phyloP scores from a whole-genome alignment of 441 rosid genomes.

The Populus hybrid region DNA sequence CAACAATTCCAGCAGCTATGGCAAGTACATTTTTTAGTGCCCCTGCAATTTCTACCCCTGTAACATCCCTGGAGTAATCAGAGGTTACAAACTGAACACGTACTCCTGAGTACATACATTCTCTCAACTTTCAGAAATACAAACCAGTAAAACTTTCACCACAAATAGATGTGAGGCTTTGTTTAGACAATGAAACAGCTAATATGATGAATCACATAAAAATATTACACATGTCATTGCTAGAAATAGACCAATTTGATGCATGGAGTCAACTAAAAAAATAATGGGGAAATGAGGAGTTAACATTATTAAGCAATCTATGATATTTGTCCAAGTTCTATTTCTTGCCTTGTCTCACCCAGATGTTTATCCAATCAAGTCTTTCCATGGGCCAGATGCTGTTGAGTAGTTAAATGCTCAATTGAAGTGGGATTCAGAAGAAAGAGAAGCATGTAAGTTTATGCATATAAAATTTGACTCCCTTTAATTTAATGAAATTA shows the following conservation, averaged over 20 bases:
- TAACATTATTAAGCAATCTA: not conserved
- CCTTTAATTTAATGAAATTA: no score
- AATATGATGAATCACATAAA: not conserved
- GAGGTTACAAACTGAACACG: slow-evolving; percentile 65
- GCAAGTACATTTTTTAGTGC: slow-evolving; percentile 95
- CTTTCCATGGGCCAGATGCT: not conserved
- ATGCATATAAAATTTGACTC: no score
- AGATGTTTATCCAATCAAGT: not conserved
- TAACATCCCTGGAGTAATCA: slow-evolving; percentile 91
- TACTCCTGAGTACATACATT: slow-evolving; percentile 8
- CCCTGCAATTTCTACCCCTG: slow-evolving; percentile 95
- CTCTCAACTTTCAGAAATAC: slow-evolving; percentile 4
- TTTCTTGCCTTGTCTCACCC: not conserved
- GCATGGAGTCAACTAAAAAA: not conserved
- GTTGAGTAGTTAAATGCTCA: not conserved
- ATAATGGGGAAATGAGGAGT: no score
- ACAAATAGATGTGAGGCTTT: not conserved
- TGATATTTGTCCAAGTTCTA: not conserved
- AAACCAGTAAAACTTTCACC: not conserved
- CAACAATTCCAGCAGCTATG: slow-evolving; percentile 94
- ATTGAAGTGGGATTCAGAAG: not conserved
- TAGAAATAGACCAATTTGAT: not conserved
- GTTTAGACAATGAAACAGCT: not conserved
- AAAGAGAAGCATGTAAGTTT: no score
- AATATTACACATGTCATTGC: not conserved